Base-by-base conservation (phyloP, 371 early-diverging fungal genomes). In the Modicella reniformis region DNA sequence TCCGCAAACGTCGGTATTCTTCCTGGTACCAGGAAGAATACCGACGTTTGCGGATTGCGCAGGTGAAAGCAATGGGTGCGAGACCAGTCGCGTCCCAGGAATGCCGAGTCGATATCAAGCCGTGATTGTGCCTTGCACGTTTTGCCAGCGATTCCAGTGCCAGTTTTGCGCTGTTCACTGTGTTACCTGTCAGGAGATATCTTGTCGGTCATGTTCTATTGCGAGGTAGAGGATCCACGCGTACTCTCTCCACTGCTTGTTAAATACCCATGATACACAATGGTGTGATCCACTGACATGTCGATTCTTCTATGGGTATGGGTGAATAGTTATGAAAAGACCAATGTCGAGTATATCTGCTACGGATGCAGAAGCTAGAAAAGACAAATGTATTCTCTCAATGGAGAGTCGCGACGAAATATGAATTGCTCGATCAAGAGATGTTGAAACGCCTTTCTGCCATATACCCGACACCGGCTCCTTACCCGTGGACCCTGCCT, bases 21-120 rank as follows among this genome's bases (percentile, higher is more conserved):
- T 9, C 25, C 30, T 2, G n/a, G 1, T 0, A 2, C 26, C 48
- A 48, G 48, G 6, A 0, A 28, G 28, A 26, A 49, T 26, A 49
- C 7, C 7, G 52, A 63, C 76, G 7, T 75, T 75, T 60, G 54
- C 60, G 2, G 56, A 75, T 28, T 75, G 76, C 63, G 64, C 72
- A n/a, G 76, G 76, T 2, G 76, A 75, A 48, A 67, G 66, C 49
- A 71, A 63, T 23, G 76, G 72, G 3, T 75, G 76, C 47, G 76
- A 75, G 34, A 67, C 67, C 17, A 70, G 55, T 50, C 47, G 65
- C 51, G 53, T 75, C 40, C 76, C 71, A 9, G 72, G 76, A 13
- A 75, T 75, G 76, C 40, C 56, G 32, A 67, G 67, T 8, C 67
- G 71, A 28, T 65, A 74, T 30, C 67, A 75, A 23, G 76, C 71